These are phyloP conservation scores for Neurospora terricola DNA, from an alignment of 495 filamentous ascomycete species.

Conservation along the genomic window DNA sequence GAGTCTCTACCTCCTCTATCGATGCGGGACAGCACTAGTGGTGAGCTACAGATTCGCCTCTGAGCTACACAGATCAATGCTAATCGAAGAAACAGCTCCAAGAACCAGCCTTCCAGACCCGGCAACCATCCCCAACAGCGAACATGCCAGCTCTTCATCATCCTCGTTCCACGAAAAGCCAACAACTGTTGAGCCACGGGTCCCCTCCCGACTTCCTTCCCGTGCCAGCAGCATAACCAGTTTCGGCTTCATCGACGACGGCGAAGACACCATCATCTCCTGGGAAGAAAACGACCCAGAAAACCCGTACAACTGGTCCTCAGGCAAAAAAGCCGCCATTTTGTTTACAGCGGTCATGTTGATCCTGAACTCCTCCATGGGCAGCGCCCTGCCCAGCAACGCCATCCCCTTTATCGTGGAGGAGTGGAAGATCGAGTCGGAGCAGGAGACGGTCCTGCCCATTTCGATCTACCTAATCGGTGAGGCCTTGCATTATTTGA, in stretches of 20 bases:
- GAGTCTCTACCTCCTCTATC: neutral
- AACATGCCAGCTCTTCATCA: neutral
- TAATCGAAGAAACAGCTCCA: neutral
- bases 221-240: neutral
- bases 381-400: slow-evolving; percentile 55
- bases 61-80: neutral
- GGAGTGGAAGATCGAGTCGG: slow-evolving; percentile 48
- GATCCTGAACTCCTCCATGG: slow-evolving; percentile 68
- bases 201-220: neutral
- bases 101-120: neutral
- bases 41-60: neutral
- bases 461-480: slow-evolving; percentile 65
- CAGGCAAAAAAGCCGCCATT: slow-evolving; percentile 48
- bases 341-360: slow-evolving; percentile 47
- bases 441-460: slow-evolving; percentile 55
- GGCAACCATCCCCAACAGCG: neutral
- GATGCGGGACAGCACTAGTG: neutral
- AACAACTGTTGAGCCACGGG: neutral
- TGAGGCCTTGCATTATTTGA: slow-evolving; percentile 1
- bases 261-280: slow-evolving; percentile 31
- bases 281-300: slow-evolving; percentile 41
- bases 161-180: neutral
- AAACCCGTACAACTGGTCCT: slow-evolving; percentile 49
- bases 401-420: slow-evolving; percentile 46
- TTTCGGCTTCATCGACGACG: slow-evolving; percentile 6